Evolutionary conservation across 345 rosid genomes (phyloP).

Genomic region (Brassica nigra): DNA sequence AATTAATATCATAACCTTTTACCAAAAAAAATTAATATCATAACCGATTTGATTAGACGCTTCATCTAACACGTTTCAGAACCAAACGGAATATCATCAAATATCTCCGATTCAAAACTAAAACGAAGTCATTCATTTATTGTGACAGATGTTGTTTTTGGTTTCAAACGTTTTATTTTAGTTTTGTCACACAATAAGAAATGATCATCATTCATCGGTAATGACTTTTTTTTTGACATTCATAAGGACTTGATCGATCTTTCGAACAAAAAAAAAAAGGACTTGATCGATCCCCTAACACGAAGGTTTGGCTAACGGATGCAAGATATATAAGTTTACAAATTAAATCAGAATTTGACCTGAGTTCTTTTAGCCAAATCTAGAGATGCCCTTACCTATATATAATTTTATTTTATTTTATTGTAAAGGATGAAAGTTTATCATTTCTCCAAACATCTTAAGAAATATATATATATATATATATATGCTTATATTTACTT

Average conservation of each 20-base stretch:
- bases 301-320: slow-evolving; percentile 32
- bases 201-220: slow-evolving; percentile 30
- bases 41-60: slow-evolving; percentile 35
- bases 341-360: slow-evolving; percentile 21
- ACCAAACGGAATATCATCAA: slow-evolving; percentile 8
- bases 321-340: background rate
- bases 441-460: slow-evolving; percentile 3
- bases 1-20: slow-evolving; percentile 29
- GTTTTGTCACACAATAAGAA: background rate
- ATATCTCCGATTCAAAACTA: background rate
- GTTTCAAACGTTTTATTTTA: background rate
- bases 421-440: slow-evolving; percentile 4
- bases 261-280: background rate
- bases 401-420: background rate
- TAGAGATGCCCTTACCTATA: background rate
- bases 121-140: background rate
- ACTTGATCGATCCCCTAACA: slow-evolving; percentile 43
- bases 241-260: slow-evolving; percentile 31
- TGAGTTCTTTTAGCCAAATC: background rate
- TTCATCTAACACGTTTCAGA: slow-evolving; percentile 35
- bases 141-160: background rate
- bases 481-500: background rate
- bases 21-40: slow-evolving; percentile 13
- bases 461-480: background rate
- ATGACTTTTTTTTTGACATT: no score